Conservation (phyloP, 495 filamentous ascomycete species). For the Penicillium odoratum region DNA sequence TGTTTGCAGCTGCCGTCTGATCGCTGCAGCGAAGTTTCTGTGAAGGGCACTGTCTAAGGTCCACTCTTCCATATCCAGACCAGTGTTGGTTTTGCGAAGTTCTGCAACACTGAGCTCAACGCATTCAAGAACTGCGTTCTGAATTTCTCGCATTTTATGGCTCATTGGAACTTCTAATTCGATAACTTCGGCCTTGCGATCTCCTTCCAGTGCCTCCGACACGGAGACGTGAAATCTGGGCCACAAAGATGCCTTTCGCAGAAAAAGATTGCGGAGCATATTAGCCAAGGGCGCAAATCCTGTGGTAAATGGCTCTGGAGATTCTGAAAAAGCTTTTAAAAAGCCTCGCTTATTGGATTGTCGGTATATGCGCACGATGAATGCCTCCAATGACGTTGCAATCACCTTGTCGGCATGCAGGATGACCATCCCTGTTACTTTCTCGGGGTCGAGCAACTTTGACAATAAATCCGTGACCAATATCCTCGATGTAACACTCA, state of each 20-base stretch:
- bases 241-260: conserved; percentile 86
- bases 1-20: conserved; percentile 87
- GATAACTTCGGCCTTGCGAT: conserved; percentile 92
- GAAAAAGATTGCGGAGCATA: conserved; percentile 91
- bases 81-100: conserved; percentile 82
- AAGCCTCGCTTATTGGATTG: conserved; percentile 93
- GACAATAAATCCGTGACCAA: conserved; percentile 90
- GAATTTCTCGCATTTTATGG: conserved; percentile 87
- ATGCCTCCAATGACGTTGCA: conserved; percentile 89
- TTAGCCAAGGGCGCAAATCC: conserved; percentile 87
- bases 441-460: conserved; percentile 74
- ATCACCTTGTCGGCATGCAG: conserved; percentile 84
- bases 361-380: conserved; percentile 89
- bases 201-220: conserved; percentile 83
- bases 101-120: conserved; percentile 93
- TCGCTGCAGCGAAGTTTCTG: conserved; percentile 84
- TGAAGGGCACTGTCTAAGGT: conserved; percentile 93
- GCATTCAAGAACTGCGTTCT: conserved; percentile 92
- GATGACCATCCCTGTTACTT: conserved; percentile 82
- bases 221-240: conserved; percentile 93
- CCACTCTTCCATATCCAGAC: conserved; percentile 96
- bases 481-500: conserved; percentile 95
- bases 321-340: conserved; percentile 94
- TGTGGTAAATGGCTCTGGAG: conserved; percentile 84
- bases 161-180: conserved; percentile 98